A percentile compares a stretch with the other conserved stretches of the same genome.
These are phyloP conservation scores for Penicillium corylophilum DNA, from an alignment of 2,329 filamentous ascomycete species.

Conservation along the genomic window DNA sequence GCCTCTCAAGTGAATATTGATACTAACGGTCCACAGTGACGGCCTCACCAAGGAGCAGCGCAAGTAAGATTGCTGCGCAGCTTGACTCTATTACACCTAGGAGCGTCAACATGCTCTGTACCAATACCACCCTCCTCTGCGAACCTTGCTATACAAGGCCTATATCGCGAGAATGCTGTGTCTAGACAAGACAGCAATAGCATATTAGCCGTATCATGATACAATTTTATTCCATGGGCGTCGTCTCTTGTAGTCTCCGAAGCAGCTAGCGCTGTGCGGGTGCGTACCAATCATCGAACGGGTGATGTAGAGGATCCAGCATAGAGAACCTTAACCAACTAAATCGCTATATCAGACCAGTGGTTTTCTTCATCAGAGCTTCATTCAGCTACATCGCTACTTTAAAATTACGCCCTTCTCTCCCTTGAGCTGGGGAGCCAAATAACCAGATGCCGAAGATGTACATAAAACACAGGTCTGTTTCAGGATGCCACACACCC, in stretches of 20 bases:
- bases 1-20: not conserved
- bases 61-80: slow-evolving; percentile 50
- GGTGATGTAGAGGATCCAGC: not conserved
- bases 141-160: slow-evolving; percentile 2
- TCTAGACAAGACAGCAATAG: slow-evolving; percentile 8
- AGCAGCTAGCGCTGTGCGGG: not conserved
- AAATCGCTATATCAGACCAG: not conserved
- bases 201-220: slow-evolving; percentile 10
- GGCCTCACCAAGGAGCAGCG: slow-evolving; percentile 69
- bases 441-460: slow-evolving; percentile 1
- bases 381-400: too few relatives aligned
- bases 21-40: slow-evolving; percentile 55
- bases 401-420: slow-evolving; percentile 1
- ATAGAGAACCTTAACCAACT: not conserved
- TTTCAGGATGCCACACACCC: slow-evolving; percentile 1
- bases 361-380: not conserved
- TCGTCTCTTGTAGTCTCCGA: not conserved
- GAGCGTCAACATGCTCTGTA: slow-evolving; percentile 11
- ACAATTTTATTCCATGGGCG: not conserved
- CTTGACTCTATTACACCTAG: not conserved
- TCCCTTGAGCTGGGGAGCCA: not conserved
- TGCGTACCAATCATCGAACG: not conserved
- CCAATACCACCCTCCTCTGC: slow-evolving; percentile 8
- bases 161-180: slow-evolving; percentile 8
- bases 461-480: slow-evolving; percentile 5